Base-by-base conservation (phyloP, 23 red algal species). In the Gracilaria domingensis region DNA sequence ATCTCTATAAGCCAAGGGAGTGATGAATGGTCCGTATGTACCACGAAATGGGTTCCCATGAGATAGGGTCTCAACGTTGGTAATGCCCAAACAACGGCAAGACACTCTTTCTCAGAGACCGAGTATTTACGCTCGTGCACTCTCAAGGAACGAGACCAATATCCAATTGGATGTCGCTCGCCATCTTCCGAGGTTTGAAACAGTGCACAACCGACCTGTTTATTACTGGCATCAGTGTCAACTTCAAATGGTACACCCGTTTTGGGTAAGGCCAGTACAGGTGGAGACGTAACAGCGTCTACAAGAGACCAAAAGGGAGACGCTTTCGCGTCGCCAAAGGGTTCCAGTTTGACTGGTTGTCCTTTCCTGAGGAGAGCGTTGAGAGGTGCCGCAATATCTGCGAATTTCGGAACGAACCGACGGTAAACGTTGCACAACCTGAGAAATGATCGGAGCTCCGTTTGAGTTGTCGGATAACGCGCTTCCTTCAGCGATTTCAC, bases 51-150 rank as follows among this genome's bases (percentile, higher is more conserved):
- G 39, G 38, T 33, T 32, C 30, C 6, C 45, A 65, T 24, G 21
- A 85, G 36, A 45, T 85, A 85, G 20, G 20, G 81, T 20, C 81
- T n/a, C 33, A 85, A 53, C 20, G 65, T 16, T 21, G 20, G 28
- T 28, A 85, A n/a, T 21, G 81, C 81, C 81, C 81, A 85, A 21
- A 85, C 81, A 18, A 85, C 56, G 32, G 32, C 29, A 53, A 85
- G 81, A 33, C 81, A 65, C 24, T 85, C 56, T 34, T 44, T 85
- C 54, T 67, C 81, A 28, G 37, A 36, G 18, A 1, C 55, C 5
- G 81, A 35, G 36, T 85, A 85, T 12, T 71, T 70, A 21, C 47
- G 45, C 75, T 80, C 38, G 75, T 40, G 40, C 23, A 21, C 40
- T 8, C 4, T 48, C 23, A 80, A 50, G n/a, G n/a, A n/a, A 21